Evolutionary conservation across 139 green algal genomes (phyloP), one percentile per base, ranked within the genome.

Genomic region (Chlorella sp.): DNA sequence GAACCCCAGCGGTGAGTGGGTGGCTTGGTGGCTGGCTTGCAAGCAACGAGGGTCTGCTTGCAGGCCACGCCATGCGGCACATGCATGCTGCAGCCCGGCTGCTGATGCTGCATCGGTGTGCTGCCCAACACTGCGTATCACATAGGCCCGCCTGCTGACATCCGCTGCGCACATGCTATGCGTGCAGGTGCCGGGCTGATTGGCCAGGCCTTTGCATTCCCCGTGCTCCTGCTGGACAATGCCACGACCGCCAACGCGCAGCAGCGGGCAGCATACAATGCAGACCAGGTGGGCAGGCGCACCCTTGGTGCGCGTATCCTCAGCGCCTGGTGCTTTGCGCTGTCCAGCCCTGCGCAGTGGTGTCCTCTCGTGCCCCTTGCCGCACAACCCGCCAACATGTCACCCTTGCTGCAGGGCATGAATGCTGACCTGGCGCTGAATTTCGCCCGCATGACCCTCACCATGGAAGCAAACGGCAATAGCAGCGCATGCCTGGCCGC

Each of bases 401-500:
- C 6, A 34, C 6, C 60, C 60, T 68, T 30, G 24, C 3, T 68
- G 75, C 87, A 92, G 89, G 80, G 58, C 2, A 69, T 75, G 44
- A 68, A 28, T 20, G 82, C 84, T 1, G 51, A 60, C 51, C 51
- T 60, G 51, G 85, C 87, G 0, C 60, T 86, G 28, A 88, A 96
- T 81, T 72, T 89, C 24, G 92, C 86, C 0, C 68, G 77, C 43
- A 85, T 95, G 76, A 40, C 88, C 32, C 54, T 89, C 7, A 58
- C 51, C 3, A 96, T 96, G 93, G 28, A 68, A 28, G 86, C 83
- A 11, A n/a, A 51, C 3, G 78, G 43, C 38, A 91, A 94, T 88
- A 90, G 90, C 51, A 76, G 13, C 9, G 46, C 72, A 34, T 96
- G 93, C 87, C 86, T 96, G 16, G 28, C 58, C 0, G 76, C 81